phyloP scores from a whole-genome alignment of 139 green algal species.

The Tetraselmis chui region DNA sequence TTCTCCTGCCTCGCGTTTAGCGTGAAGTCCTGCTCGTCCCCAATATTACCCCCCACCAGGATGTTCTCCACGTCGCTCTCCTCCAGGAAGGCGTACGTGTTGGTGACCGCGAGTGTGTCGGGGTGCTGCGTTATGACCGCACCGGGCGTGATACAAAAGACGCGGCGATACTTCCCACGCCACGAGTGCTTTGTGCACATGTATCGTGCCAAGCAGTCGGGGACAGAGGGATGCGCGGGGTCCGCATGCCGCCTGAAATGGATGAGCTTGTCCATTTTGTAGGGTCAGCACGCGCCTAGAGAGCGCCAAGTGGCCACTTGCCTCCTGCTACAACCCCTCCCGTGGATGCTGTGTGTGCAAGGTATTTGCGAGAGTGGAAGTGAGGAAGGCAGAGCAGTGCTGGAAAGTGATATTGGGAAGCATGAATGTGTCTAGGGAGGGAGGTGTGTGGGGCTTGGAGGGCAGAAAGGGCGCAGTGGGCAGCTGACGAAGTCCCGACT shows the following conservation, averaged over 20 bases:
- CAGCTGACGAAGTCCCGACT: no score
- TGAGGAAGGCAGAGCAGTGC: no score
- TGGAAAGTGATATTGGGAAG: no score
- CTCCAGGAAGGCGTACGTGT: conserved; percentile 57
- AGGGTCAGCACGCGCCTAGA: no score
- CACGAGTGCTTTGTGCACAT: conserved; percentile 73
- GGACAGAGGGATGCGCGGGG: background rate
- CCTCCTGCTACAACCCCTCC: no score
- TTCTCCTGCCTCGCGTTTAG: conserved; percentile 57
- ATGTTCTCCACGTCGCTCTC: conserved; percentile 45
- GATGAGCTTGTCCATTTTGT: background rate
- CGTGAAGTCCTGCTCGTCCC: conserved; percentile 56
- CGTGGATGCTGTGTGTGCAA: no score
- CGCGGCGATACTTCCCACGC: conserved; percentile 64
- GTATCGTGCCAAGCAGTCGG: conserved; percentile 50
- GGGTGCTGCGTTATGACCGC: conserved; percentile 73
- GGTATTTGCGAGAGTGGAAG: no score
- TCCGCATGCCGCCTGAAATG: background rate
- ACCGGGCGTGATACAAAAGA: conserved; percentile 64
- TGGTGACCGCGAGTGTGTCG: conserved; percentile 65
- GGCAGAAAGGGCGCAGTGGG: no score
- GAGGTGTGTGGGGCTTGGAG: no score
- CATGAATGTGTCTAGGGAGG: no score
- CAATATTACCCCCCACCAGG: conserved; percentile 22
- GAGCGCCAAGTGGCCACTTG: no score